Base-by-base conservation (phyloP, 1,284 basidiomycete species). In the Melampsora larici-populina region DNA sequence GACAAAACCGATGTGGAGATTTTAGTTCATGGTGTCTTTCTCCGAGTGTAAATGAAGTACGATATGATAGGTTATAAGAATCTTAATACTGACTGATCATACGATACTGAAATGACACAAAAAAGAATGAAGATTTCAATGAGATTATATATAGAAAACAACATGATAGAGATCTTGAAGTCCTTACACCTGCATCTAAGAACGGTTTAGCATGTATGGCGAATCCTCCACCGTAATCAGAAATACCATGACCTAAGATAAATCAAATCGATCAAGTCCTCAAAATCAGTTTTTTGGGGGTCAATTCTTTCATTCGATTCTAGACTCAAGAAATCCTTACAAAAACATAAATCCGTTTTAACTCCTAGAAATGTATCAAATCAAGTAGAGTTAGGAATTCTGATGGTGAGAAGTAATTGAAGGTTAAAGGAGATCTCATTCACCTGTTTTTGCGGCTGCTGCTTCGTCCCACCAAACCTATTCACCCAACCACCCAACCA, bases 401-500 rank as follows among this genome's bases (percentile, higher is more conserved):
- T 36, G 36, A 36, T 36, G 36, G n/a, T 55, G 55, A 18, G 8
- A 58, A 9, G 29, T 58, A 29, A 1, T 24, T 6, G 13, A 68
- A 9, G 29, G n/a, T 31, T 24, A 26, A 21, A 29, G n/a, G 29
- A 4, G n/a, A 18, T 33, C 8, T 2, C 26, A 29, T 26, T 33
- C n/a, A 78, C 75, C 75, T 55, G 43, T 64, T 17, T 62, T 58
- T 24, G 63, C 62, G 17, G 75, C 62, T 40, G 75, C 75, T 36
- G 48, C 43, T 33, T 70, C 58, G 26, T 78, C 60, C 75, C 75
- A 78, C 75, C 75, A 78, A 51, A 78, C 75, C 75, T 78, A n/a
- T n/a, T n/a, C n/a, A n/a, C n/a, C n/a, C n/a, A 55, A 8, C 1
- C 4, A 40, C 4, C 36, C n/a, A 6, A 36, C 24, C 26, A 21